phyloP scores from a whole-genome alignment of 352 stramenopile genomes.

The Globisporangium paroecandrum region DNA sequence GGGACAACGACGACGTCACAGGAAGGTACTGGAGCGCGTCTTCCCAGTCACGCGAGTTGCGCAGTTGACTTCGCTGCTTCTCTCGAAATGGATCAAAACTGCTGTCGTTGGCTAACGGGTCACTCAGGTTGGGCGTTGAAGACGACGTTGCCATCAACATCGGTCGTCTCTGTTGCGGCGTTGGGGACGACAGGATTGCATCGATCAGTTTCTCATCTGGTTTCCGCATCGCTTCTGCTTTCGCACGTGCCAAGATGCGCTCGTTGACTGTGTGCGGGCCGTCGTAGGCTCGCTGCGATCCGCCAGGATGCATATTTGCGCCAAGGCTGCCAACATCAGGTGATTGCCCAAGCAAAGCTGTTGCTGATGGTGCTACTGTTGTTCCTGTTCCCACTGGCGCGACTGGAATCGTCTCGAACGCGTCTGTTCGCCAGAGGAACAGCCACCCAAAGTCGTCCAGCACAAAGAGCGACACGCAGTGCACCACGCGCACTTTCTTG shows the following conservation, averaged over 20 bases:
- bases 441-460: conserved; percentile 48
- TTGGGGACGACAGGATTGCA: conserved; percentile 64
- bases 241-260: conserved; percentile 53
- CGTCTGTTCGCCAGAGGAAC: conserved; percentile 52
- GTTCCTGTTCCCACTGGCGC: conserved; percentile 1
- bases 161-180: conserved; percentile 28
- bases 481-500: conserved; percentile 62
- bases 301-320: neutral
- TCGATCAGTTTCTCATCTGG: conserved; percentile 67
- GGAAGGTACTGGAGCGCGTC: conserved; percentile 56
- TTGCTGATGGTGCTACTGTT: neutral
- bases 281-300: conserved; percentile 28
- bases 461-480: conserved; percentile 54
- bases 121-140: conserved; percentile 24
- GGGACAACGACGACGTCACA: conserved; percentile 48
- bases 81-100: conserved; percentile 41
- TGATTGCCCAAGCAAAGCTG: neutral
- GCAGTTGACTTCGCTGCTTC: conserved; percentile 27
- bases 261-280: conserved; percentile 60
- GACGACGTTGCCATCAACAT: conserved; percentile 29
- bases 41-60: conserved; percentile 41
- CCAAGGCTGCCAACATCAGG: neutral
- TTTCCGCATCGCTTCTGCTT: conserved; percentile 39
- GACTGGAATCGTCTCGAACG: conserved; percentile 49
- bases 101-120: neutral